Evolutionary conservation across 768 basidiomycete genomes (phyloP), one percentile per base, ranked within the genome.

Genomic region (Cystobasidium tubakii): DNA sequence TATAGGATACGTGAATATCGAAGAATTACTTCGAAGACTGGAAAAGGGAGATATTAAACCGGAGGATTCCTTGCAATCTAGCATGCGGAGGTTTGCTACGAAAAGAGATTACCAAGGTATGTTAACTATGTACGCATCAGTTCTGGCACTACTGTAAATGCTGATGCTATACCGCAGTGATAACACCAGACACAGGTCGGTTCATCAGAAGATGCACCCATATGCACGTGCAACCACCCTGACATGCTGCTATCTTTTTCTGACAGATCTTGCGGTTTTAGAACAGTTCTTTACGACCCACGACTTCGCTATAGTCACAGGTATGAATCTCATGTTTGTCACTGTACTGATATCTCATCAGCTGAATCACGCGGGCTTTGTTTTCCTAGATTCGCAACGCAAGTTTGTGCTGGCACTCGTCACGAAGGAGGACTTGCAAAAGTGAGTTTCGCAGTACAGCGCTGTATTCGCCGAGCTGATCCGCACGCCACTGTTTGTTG

Each of bases 131-230:
- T 15, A 39, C 6, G 39, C 39, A 39, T 39, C 44, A 29, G 4
- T 19, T 19, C 13, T 17, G 6, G 9, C 50, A 53, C 6, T 27
- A 27, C 29, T 36, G 23, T 6, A 29, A 13, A n/a, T n/a, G 36
- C 29, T 27, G 36, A n/a, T 39, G 21, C 6, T 55, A 1, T 17
- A 31, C 29, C 39, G 1, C 53, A 71, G 69, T 71, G 7, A 71
- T 71, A 46, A 71, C 69, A 36, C 69, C 69, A 25, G 69, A 71
- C 39, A 71, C 69, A 71, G 69, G 69, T 71, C 17, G 31, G 69
- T 29, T 31, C 29, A 65, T 4, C 34, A n/a, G 15, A 39, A 6
- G 39, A 39, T 39, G 39, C 39, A 39, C 7, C 6, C 15, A 6
- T 39, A 39, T 39, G 39, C 39, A 39, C 39, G 39, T 39, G 39